Evolutionary conservation across 768 basidiomycete species (phyloP), one percentile per base, ranked within the genome.

Genomic region (Podaxis carcinomalis): DNA sequence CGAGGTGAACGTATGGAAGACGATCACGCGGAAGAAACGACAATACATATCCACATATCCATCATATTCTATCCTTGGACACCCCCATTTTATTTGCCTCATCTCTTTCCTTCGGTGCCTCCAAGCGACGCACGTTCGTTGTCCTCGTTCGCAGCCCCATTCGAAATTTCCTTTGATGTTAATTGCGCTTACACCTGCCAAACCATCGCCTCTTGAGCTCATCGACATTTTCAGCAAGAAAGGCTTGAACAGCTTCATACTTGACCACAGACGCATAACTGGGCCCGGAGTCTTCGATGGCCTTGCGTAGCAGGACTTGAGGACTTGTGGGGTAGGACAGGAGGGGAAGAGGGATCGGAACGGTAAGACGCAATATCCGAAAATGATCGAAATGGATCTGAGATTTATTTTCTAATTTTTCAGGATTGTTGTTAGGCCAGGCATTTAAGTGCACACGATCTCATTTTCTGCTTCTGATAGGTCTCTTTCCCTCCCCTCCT

Each of bases 371-470:
- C 16, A 57, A 57, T 36, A 6, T 16, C 50, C 50, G 57, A 28
- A 11, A 16, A 7, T 37, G 36, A 58, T 58, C 57, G 23, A 14
- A 16, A 9, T 7, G 39, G 36, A 50, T 51, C 57, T 37, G 21
- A 42, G 49, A 57, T 39, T 23, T 2, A 27, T 10, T 36, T n/a
- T 25, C 3, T 25, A 3, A 25, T 9, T 36, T 39, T 51, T 51
- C 7, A n/a, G 28, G 40, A 50, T 51, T 58, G 49, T 58, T 37
- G 49, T 58, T 37, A 58, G 49, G 21, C 32, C 19, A 6, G 4
- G 47, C 42, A 59, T 51, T 59, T 59, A 59, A 59, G 50, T 32
- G 50, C 57, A 40, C 40, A 42, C 46, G 46, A 58, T 19, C 47
- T 19, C 37, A 27, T 42, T 19, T 40, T 27, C 36, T 5, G 25